phyloP scores from a whole-genome alignment of 768 basidiomycete species.

The Trametes meyenii region DNA sequence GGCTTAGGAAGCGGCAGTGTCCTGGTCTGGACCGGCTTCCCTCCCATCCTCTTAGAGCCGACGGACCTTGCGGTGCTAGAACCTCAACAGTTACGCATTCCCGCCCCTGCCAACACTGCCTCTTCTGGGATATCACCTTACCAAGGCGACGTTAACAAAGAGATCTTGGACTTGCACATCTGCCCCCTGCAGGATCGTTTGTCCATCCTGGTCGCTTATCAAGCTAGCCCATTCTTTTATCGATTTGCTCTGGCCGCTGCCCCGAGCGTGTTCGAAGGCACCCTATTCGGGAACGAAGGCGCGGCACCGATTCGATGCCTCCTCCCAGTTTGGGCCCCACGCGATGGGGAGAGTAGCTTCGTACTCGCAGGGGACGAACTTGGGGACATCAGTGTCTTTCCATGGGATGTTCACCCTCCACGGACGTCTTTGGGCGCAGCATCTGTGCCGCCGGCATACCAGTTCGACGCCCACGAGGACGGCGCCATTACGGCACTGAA shows the following conservation, averaged over 20 bases:
- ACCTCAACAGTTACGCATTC: slow-evolving; percentile 20
- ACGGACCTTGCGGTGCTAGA: slow-evolving; percentile 7
- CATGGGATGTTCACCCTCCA: slow-evolving; percentile 40
- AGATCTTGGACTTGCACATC: slow-evolving; percentile 17
- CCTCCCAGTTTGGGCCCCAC: slow-evolving; percentile 49
- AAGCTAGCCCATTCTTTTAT: slow-evolving; percentile 54
- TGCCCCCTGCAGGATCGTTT: not conserved
- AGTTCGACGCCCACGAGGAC: slow-evolving; percentile 67
- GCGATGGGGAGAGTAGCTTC: slow-evolving; percentile 46
- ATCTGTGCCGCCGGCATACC: slow-evolving; percentile 40
- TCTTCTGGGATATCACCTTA: slow-evolving; percentile 5
- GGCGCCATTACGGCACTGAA: slow-evolving; percentile 65
- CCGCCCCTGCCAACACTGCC: slow-evolving; percentile 13
- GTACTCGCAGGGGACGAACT: slow-evolving; percentile 66
- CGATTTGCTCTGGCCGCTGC: slow-evolving; percentile 44
- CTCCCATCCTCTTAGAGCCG: slow-evolving; percentile 19
- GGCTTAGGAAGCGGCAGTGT: slow-evolving; percentile 61
- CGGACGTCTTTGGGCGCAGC: not conserved
- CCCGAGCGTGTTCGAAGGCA: slow-evolving; percentile 35
- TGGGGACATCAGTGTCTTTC: slow-evolving; percentile 66
- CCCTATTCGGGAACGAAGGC: slow-evolving; percentile 53
- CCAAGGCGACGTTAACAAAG: not conserved
- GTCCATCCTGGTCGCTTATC: slow-evolving; percentile 55
- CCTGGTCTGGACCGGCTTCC: slow-evolving; percentile 54
- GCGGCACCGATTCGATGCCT: slow-evolving; percentile 56